Percentiles rank a stretch among this genome's conserved stretches.
Conservation (phyloP, 73 alveolate genomes). For the Effrenium voratum region DNA sequence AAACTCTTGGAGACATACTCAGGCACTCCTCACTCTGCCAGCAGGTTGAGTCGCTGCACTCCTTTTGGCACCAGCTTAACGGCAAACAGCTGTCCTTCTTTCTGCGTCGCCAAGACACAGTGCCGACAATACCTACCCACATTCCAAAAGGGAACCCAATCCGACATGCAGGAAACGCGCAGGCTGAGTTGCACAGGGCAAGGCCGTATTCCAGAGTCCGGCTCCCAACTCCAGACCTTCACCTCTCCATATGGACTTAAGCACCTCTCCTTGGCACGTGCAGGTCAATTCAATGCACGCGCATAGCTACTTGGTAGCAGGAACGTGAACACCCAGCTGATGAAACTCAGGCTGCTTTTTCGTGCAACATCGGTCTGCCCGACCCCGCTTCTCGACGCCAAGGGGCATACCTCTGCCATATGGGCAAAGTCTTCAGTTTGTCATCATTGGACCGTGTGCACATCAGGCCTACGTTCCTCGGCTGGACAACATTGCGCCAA, state of each 20-base stretch:
- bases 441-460: constrained; percentile 71
- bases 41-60: not conserved
- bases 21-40: constrained; percentile 37
- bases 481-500: not conserved
- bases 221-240: constrained; percentile 82
- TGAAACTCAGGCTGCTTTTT: no score
- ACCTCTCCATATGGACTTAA: constrained; percentile 54
- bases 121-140: constrained; percentile 73
- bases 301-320: not conserved
- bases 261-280: constrained; percentile 23
- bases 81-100: constrained; percentile 10
- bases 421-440: constrained; percentile 14
- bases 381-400: not conserved
- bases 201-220: constrained; percentile 83
- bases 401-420: constrained; percentile 69
- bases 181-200: constrained; percentile 64
- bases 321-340: not conserved
- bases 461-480: constrained; percentile 76
- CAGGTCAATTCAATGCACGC: not conserved
- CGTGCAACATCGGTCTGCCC: not conserved
- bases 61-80: no score
- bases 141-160: not conserved
- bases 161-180: not conserved
- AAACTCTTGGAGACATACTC: constrained; percentile 83
- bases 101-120: constrained; percentile 79